Evolutionary conservation across 352 stramenopile species (phyloP).

Genomic region (Peronospora belbahrii): DNA sequence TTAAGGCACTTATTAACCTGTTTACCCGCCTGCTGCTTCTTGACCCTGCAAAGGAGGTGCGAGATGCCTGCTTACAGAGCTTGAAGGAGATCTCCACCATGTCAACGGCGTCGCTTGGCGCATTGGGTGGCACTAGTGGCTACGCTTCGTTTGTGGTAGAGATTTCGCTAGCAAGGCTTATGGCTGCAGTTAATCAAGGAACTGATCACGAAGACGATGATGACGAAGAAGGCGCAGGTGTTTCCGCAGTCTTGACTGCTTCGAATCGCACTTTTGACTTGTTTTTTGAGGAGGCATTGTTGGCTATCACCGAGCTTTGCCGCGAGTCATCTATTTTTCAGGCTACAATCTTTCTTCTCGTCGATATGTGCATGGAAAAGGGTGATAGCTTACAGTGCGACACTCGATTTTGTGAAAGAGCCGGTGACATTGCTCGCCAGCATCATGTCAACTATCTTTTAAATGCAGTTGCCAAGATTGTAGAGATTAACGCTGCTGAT

Average conservation of each 20-base stretch:
- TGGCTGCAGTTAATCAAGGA: slow-evolving; percentile 39
- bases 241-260: slow-evolving; percentile 37
- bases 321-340: slow-evolving; percentile 73
- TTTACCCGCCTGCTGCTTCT: slow-evolving; percentile 67
- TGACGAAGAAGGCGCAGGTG: slow-evolving; percentile 18
- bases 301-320: slow-evolving; percentile 69
- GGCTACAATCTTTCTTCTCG: slow-evolving; percentile 63
- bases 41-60: slow-evolving; percentile 55
- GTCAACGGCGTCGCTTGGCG: slow-evolving; percentile 10
- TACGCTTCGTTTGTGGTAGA: slow-evolving; percentile 72
- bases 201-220: slow-evolving; percentile 27
- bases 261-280: slow-evolving; percentile 47
- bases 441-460: slow-evolving; percentile 47
- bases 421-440: slow-evolving; percentile 20
- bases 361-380: slow-evolving; percentile 45
- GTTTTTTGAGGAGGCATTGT: slow-evolving; percentile 64
- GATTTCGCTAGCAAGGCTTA: slow-evolving; percentile 63
- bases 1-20: slow-evolving; percentile 65
- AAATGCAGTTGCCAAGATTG: slow-evolving; percentile 69
- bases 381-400: slow-evolving; percentile 8
- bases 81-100: slow-evolving; percentile 73
- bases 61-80: slow-evolving; percentile 53
- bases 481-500: slow-evolving; percentile 67
- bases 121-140: slow-evolving; percentile 27
- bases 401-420: slow-evolving; percentile 31